Conservation (phyloP, 2,329 filamentous ascomycete genomes). For the Phaeosphaeria sp. region DNA sequence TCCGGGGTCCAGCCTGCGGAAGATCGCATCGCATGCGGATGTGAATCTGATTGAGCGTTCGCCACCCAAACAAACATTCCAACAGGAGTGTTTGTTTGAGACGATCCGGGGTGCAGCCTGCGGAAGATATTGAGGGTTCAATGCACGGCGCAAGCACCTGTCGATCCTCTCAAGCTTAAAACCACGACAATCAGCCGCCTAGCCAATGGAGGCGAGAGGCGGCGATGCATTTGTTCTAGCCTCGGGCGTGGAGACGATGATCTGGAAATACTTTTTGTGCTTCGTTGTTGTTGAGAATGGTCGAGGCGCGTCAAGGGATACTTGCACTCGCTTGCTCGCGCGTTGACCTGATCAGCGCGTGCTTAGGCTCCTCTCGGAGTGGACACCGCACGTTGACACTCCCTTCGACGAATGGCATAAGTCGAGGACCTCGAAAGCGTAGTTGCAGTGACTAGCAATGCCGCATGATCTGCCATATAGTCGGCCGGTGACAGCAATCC, state of each 20-base stretch:
- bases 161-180: slow-evolving; percentile 30
- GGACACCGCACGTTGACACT: too few relatives aligned
- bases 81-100: too few relatives aligned
- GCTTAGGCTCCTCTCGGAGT: neutral
- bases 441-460: neutral
- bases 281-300: neutral
- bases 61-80: too few relatives aligned
- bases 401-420: too few relatives aligned
- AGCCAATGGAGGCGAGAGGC: slow-evolving; percentile 15
- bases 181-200: slow-evolving; percentile 13
- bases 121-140: slow-evolving; percentile 17
- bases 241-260: neutral
- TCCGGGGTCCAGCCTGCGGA: too few relatives aligned
- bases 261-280: neutral
- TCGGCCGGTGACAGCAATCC: too few relatives aligned
- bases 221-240: slow-evolving; percentile 3
- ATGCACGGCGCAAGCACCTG: slow-evolving; percentile 14
- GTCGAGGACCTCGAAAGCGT: too few relatives aligned
- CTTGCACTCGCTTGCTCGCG: too few relatives aligned
- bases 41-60: too few relatives aligned
- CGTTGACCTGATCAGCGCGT: neutral
- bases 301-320: neutral
- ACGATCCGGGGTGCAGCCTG: slow-evolving; percentile 9
- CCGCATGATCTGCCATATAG: neutral
- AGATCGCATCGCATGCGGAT: too few relatives aligned